phyloP scores from a whole-genome alignment of 345 rosid species.

The Arabis hirsuta region DNA sequence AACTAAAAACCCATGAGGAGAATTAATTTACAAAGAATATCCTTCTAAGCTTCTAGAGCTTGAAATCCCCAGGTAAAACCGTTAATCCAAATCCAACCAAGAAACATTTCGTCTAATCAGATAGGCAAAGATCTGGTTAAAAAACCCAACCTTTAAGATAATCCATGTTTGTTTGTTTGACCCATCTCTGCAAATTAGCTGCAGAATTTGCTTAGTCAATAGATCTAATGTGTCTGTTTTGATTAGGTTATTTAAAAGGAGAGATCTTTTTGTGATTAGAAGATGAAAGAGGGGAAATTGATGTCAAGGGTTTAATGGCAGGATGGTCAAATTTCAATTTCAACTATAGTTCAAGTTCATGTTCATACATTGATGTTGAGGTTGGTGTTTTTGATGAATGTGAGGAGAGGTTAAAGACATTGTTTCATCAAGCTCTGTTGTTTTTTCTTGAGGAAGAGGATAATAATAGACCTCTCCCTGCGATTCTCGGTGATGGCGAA shows the following conservation, averaged over 20 bases:
- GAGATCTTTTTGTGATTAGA: slow-evolving; percentile 22
- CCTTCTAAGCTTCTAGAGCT: slow-evolving; percentile 25
- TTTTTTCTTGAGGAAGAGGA: slow-evolving; percentile 56
- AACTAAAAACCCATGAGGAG: slow-evolving; percentile 30
- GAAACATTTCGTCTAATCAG: slow-evolving; percentile 8
- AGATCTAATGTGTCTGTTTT: slow-evolving; percentile 6
- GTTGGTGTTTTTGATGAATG: slow-evolving; percentile 39
- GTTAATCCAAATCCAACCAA: slow-evolving; percentile 10
- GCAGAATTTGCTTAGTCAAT: neutral
- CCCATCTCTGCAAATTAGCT: slow-evolving; percentile 10
- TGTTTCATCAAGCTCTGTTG: slow-evolving; percentile 63
- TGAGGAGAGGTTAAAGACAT: slow-evolving; percentile 46
- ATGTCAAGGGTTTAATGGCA: slow-evolving; percentile 51
- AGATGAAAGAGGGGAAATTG: slow-evolving; percentile 22
- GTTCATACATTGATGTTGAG: slow-evolving; percentile 37
- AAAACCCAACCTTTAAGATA: slow-evolving; percentile 2
- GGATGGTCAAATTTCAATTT: slow-evolving; percentile 52
- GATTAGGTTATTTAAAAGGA: slow-evolving; percentile 16
- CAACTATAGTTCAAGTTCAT: slow-evolving; percentile 27
- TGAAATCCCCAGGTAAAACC: slow-evolving; percentile 32
- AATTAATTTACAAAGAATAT: neutral
- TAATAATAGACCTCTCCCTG: slow-evolving; percentile 56
- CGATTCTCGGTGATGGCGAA: slow-evolving; percentile 54
- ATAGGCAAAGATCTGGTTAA: slow-evolving; percentile 5
- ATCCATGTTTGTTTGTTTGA: slow-evolving; percentile 21